These are phyloP conservation scores for Podaxis sp. DNA, from an alignment of 768 basidiomycete genomes.

Conservation along the genomic window DNA sequence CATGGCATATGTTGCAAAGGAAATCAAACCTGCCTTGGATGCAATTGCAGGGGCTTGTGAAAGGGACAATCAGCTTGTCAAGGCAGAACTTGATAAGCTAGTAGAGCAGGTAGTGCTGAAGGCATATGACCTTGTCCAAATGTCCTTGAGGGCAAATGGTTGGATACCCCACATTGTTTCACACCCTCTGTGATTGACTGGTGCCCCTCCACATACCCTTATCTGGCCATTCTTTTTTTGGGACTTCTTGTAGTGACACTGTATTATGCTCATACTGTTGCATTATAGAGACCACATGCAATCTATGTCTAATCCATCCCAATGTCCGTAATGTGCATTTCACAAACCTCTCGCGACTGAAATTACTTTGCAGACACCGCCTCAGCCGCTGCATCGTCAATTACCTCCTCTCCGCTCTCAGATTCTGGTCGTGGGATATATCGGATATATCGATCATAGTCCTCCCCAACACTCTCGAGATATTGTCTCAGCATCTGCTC, in stretches of 20 bases:
- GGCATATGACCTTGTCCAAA: conserved; percentile 25
- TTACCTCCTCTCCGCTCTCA: conserved; percentile 41
- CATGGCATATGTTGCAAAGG: conserved; percentile 15
- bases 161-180: neutral
- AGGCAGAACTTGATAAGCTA: conserved; percentile 22
- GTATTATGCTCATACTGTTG: neutral
- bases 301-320: neutral
- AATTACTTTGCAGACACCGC: neutral
- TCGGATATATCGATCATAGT: conserved; percentile 57
- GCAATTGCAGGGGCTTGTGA: conserved; percentile 19
- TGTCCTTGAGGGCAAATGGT: neutral
- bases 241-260: neutral
- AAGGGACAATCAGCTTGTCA: conserved; percentile 19
- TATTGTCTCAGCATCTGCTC: conserved; percentile 63
- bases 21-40: conserved; percentile 21
- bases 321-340: neutral
- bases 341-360: neutral
- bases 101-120: conserved; percentile 26
- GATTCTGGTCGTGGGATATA: conserved; percentile 59
- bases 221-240: neutral
- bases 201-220: neutral
- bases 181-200: neutral
- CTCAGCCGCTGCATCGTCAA: conserved; percentile 21
- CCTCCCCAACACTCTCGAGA: conserved; percentile 47
- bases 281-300: conserved; percentile 1